Percentiles rank a stretch among this genome's conserved stretches.
These are phyloP conservation scores for Umbelopsis sp. DNA, from an alignment of 371 early-diverging fungal species.

Conservation along the genomic window DNA sequence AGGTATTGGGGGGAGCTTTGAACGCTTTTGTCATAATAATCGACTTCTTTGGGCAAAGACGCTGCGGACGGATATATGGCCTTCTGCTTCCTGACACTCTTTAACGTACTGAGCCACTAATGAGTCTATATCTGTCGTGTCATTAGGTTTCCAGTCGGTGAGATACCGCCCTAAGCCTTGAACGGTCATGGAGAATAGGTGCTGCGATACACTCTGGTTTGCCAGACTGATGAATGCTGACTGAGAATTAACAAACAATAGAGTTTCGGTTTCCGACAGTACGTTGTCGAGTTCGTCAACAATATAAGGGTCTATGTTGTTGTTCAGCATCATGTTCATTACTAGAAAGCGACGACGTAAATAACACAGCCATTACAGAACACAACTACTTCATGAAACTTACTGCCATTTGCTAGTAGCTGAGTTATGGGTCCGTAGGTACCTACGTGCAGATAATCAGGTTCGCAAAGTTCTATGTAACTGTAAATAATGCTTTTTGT, in stretches of 20 bases:
- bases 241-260: slow-evolving; percentile 3
- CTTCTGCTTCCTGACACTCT: slow-evolving; percentile 1
- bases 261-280: neutral
- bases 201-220: neutral
- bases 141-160: neutral
- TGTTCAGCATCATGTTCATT: neutral
- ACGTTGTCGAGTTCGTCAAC: neutral
- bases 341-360: neutral
- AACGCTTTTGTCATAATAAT: neutral
- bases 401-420: neutral
- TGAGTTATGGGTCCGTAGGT: neutral
- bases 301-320: neutral
- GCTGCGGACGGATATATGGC: neutral
- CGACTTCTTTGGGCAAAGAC: slow-evolving; percentile 16
- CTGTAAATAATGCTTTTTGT: neutral
- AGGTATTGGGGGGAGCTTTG: neutral
- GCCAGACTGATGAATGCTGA: neutral
- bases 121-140: neutral
- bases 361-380: neutral
- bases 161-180: neutral
- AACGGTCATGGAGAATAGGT: neutral
- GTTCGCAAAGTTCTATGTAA: slow-evolving; percentile 6
- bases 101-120: slow-evolving; percentile 5
- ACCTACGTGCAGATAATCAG: neutral
- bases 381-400: neutral